phyloP scores from a whole-genome alignment of 768 basidiomycete species.

The Kwoniella bestiolae region DNA sequence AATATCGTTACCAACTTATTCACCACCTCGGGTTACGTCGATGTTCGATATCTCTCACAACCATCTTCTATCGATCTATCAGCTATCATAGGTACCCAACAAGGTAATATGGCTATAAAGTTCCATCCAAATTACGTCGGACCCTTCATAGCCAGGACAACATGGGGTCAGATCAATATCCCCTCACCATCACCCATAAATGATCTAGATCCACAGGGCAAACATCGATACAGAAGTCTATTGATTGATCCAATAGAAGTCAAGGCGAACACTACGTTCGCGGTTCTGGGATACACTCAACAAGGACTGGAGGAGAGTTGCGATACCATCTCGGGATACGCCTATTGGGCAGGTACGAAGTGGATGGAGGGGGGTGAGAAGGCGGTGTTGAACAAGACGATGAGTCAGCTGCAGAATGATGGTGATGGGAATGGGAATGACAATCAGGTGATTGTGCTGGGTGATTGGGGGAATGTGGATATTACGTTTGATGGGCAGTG shows the following conservation, averaged over 20 bases:
- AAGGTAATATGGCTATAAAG: slow-evolving; percentile 44
- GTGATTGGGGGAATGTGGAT: slow-evolving; percentile 43
- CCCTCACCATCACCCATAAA: slow-evolving; percentile 21
- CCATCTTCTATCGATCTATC: slow-evolving; percentile 39
- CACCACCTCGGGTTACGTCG: slow-evolving; percentile 47
- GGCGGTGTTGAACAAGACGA: not conserved
- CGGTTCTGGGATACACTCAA: slow-evolving; percentile 24
- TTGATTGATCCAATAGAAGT: slow-evolving; percentile 31
- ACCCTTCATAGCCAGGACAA: slow-evolving; percentile 40
- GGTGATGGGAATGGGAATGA: slow-evolving; percentile 17
- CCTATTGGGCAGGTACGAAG: slow-evolving; percentile 25
- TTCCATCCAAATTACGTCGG: slow-evolving; percentile 52
- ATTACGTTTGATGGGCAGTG: slow-evolving; percentile 40
- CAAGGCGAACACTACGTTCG: slow-evolving; percentile 13
- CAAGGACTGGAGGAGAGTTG: slow-evolving; percentile 15
- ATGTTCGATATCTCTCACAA: slow-evolving; percentile 44
- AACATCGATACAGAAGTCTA: slow-evolving; percentile 28
- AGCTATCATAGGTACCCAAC: slow-evolving; percentile 31
- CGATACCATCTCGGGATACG: slow-evolving; percentile 27
- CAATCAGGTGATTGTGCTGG: slow-evolving; percentile 33
- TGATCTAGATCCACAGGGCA: slow-evolving; percentile 36
- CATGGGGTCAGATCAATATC: slow-evolving; percentile 41
- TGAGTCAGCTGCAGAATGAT: slow-evolving; percentile 9
- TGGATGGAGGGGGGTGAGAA: not conserved
- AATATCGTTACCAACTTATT: slow-evolving; percentile 42